Base-by-base conservation (phyloP, 495 filamentous ascomycete species). In the Platismatia glauca region DNA sequence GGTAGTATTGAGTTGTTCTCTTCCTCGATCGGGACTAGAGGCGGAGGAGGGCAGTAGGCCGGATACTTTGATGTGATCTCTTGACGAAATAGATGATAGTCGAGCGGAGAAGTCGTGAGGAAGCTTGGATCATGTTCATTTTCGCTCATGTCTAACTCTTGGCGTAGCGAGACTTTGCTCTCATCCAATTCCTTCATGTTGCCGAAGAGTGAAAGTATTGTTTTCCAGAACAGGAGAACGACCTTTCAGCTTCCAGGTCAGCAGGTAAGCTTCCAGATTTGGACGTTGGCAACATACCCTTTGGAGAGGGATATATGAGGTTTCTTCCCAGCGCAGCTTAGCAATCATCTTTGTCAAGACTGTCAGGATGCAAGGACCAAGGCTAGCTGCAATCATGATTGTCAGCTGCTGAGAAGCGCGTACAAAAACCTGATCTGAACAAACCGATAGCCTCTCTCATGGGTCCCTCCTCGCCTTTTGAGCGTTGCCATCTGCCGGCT, bases 31-130 rank as follows among this genome's bases (percentile, higher is more conserved):
- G 93, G 90, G 62, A 98, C 84, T 16, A 89, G 73, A 1, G 89
- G 85, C 33, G 84, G 86, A 29, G 94, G 95, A 7, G 94, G 93
- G 64, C 91, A 86, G 72, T 97, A 98, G 7, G 95, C 88, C 7
- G 94, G 94, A 70, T 98, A 98, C 76, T 98, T 98, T 0, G 94
- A 97, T n/a, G 86, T 95, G 66, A 98, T 91, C 72, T 98, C 94
- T 72, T 97, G 93, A 33, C 95, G 86, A 70, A 98, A 98, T 16
- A 90, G 79, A 70, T 97, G 93, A 69, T 98, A 98, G 69, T 98
- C 95, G 13, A 98, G 78, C 16, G 95, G 94, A 13, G 92, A 96
- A 7, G 94, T 91, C 2, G 86, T 95, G 61, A 98, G 90, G 43
- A 90, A 74, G 73, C 72, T 76, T 72, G 67, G 78, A 66, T 57